A percentile compares a stretch with the other conserved stretches of the same genome.
phyloP scores from a whole-genome alignment of 164 flowering plant species.

The Vitis rotundifolia region DNA sequence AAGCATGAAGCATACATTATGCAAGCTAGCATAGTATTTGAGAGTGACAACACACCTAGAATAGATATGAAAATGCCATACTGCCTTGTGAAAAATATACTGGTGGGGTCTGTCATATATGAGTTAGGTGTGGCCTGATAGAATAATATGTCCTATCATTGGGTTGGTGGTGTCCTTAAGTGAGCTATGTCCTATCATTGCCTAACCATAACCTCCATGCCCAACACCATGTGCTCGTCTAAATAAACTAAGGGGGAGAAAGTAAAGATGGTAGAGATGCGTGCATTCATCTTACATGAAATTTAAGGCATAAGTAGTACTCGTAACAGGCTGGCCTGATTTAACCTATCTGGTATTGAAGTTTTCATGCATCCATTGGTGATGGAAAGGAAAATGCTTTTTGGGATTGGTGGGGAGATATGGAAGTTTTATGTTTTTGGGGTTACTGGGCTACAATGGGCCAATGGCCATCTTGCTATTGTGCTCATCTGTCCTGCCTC shows the following conservation, averaged over 20 bases:
- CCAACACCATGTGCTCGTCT: slow-evolving; percentile 21
- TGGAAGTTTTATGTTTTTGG: too few species aligned
- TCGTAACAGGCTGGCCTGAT: too few species aligned
- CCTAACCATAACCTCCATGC: slow-evolving; percentile 19
- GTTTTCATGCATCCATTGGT: too few species aligned
- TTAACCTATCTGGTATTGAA: too few species aligned
- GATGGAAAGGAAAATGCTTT: too few species aligned
- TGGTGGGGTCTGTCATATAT: neutral
- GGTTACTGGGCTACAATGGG: too few species aligned
- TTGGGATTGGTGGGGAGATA: too few species aligned
- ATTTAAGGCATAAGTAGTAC: too few species aligned
- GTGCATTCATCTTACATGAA: too few species aligned
- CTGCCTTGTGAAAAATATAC: neutral
- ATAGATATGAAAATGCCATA: neutral
- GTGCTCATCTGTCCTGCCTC: too few species aligned
- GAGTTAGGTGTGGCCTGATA: neutral
- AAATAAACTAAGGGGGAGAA: neutral
- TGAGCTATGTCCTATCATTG: slow-evolving; percentile 3
- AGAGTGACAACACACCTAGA: neutral
- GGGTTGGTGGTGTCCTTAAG: slow-evolving; percentile 26
- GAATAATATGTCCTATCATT: slow-evolving; percentile 24
- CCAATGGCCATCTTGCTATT: too few species aligned
- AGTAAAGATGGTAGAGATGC: neutral
- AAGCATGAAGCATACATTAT: too few species aligned
- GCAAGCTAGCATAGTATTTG: neutral